Evolutionary conservation across 2,329 filamentous ascomycete species (phyloP), one percentile per base, ranked within the genome.

Genomic region (Fusarium udum): DNA sequence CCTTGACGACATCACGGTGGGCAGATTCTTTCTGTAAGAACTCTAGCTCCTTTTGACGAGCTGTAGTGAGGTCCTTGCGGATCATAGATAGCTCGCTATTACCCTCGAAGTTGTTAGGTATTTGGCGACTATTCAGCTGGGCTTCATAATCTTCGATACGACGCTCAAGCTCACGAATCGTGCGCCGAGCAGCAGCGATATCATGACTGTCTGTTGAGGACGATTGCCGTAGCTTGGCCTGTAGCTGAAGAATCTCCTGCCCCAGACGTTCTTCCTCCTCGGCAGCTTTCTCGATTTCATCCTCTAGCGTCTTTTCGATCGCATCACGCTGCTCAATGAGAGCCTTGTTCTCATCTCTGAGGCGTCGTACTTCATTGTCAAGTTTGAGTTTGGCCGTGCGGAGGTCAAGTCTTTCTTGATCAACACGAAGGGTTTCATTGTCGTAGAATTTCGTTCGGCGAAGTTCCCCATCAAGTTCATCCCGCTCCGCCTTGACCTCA

Each of bases 321-420:
- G 85, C 83, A 45, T 88, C 83, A 37, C 89, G 89, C 68, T 91
- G 87, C 64, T 90, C 87, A 18, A 84, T 67, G 42, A 93, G 82
- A 3, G 84, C 79, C 62, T 85, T 86, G 75, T 90, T 91, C 78
- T 94, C 92, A 14, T 92, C 90, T 58, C 85, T 89, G 22, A 93
- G 83, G 18, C 90, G 86, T 46, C 90, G 89, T 22, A 92, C 84
- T 76, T 94, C 92, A 68, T 85, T 87, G 71, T 94, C 92, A 24
- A 93, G 85, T 76, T 90, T 92, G 70, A 90, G 83, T 78, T 91
- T 92, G n/a, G 88, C 83, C 34, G 90, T 90, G 24, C 91, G 89
- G 31, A 94, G 84, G 61, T 93, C 91, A 51, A 92, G 83, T 72
- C 91, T 90, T 77, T 94, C 92, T 69, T 91, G 89, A 73, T 93